phyloP scores from a whole-genome alignment of 164 flowering plant species.

The Nelumbo lutea region DNA sequence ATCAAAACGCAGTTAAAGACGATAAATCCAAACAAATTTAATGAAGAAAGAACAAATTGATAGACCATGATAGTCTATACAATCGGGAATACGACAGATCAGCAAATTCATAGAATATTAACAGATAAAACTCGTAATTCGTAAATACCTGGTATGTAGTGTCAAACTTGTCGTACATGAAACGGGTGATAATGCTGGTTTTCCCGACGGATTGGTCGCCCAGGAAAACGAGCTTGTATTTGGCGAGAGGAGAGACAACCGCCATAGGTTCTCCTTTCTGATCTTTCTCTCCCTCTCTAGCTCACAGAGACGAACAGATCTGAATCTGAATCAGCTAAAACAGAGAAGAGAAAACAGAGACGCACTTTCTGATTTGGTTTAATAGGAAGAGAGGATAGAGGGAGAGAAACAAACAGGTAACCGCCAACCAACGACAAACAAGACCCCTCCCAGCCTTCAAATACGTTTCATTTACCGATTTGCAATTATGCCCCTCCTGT shows the following conservation, averaged over 20 bases:
- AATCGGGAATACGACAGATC: constrained; percentile 2
- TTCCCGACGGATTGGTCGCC: constrained; percentile 91
- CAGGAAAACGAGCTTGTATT: constrained; percentile 75
- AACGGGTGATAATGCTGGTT: constrained; percentile 87
- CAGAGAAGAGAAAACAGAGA: not conserved
- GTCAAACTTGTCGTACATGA: constrained; percentile 90
- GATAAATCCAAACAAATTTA: not conserved
- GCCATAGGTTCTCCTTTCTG: constrained; percentile 40
- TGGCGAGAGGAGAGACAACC: constrained; percentile 70
- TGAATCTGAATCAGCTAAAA: constrained; percentile 24
- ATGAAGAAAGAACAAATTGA: not conserved
- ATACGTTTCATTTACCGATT: not conserved
- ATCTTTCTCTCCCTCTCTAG: not conserved
- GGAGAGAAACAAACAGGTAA: not conserved
- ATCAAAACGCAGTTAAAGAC: not conserved
- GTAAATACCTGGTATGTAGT: constrained; percentile 75
- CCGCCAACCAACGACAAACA: not conserved
- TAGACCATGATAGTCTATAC: not conserved
- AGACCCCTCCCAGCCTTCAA: not conserved
- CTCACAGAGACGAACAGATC: not conserved
- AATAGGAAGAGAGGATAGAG: not conserved
- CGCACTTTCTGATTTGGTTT: not conserved
- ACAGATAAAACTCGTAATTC: not conserved
- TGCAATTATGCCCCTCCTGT: not conserved
- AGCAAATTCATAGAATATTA: not conserved